Conservation (phyloP, 2,329 filamentous ascomycete genomes). For the Torrubiella hemipterigena region DNA sequence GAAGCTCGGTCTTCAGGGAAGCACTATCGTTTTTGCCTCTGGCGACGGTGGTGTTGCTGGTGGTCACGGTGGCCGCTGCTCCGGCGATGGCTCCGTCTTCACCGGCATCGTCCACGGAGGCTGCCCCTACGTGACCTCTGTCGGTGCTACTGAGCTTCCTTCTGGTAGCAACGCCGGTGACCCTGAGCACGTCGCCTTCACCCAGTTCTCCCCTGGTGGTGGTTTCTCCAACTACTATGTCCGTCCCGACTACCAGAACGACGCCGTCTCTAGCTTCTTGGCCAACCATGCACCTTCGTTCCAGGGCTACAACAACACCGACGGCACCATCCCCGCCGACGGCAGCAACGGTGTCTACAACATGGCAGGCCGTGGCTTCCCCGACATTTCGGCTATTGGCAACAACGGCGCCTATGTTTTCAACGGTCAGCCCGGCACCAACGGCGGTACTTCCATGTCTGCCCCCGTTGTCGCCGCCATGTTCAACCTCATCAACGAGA, state of each 20-base stretch:
- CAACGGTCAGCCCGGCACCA: slow-evolving; percentile 10
- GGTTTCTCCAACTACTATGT: slow-evolving; percentile 28
- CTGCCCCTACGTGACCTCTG: slow-evolving; percentile 34
- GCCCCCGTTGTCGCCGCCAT: slow-evolving; percentile 8
- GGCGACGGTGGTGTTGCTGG: slow-evolving; percentile 25
- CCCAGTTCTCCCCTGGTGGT: slow-evolving; percentile 21
- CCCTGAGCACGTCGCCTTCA: slow-evolving; percentile 28
- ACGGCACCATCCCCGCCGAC: slow-evolving; percentile 24
- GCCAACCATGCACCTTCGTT: slow-evolving; percentile 22
- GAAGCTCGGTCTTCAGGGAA: slow-evolving; percentile 30
- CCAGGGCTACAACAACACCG: slow-evolving; percentile 14
- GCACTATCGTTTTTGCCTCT: slow-evolving; percentile 26
- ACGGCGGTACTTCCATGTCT: slow-evolving; percentile 6
- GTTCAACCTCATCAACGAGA: slow-evolving; percentile 8
- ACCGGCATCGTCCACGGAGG: slow-evolving; percentile 22
- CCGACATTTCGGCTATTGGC: slow-evolving; percentile 28
- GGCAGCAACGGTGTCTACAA: slow-evolving; percentile 17
- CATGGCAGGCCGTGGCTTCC: slow-evolving; percentile 25
- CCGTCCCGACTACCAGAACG: slow-evolving; percentile 33
- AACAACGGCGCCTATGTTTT: slow-evolving; percentile 29
- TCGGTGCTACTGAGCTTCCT: slow-evolving; percentile 35
- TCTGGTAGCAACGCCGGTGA: slow-evolving; percentile 27
- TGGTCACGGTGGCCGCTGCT: slow-evolving; percentile 5
- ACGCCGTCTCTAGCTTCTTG: slow-evolving; percentile 25
- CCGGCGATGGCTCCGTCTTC: slow-evolving; percentile 9